These are phyloP conservation scores for Phaeodactylum tricornutum DNA, from an alignment of 108 stramenopile species.

Conservation along the genomic window DNA sequence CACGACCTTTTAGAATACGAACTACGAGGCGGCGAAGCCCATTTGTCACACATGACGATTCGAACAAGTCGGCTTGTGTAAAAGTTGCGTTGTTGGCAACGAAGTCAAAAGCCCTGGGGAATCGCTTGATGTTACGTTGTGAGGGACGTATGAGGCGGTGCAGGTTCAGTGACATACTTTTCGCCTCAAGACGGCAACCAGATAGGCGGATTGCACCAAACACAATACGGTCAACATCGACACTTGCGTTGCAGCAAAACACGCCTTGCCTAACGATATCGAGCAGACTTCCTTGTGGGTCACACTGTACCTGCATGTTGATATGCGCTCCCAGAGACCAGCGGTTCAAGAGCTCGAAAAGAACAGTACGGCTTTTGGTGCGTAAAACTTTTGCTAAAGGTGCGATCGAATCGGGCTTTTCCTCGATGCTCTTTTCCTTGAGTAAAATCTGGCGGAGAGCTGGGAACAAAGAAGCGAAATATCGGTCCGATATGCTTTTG, in stretches of 20 bases:
- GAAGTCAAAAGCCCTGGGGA: conserved; percentile 26
- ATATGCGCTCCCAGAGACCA: conserved; percentile 10
- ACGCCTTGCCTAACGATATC: conserved; percentile 12
- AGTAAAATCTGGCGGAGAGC: too few relatives aligned
- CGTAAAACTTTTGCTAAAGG: too few relatives aligned
- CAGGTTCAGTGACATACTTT: conserved; percentile 18
- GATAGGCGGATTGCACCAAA: conserved; percentile 23
- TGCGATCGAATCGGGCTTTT: too few relatives aligned
- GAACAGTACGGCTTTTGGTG: too few relatives aligned
- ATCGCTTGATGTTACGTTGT: conserved; percentile 8
- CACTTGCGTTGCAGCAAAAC: conserved; percentile 9
- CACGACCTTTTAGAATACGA: conserved; percentile 14
- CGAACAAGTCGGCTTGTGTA: conserved; percentile 25
- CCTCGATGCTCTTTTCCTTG: too few relatives aligned
- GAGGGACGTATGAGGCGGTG: neutral
- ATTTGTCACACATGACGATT: conserved; percentile 24
- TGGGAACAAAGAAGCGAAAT: too few relatives aligned
- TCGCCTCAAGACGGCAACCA: conserved; percentile 10
- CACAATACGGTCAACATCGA: conserved; percentile 18
- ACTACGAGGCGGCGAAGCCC: conserved; percentile 21
- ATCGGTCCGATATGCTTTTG: too few relatives aligned
- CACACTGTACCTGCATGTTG: conserved; percentile 10
- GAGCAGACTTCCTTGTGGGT: conserved; percentile 3
- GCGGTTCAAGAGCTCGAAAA: neutral
- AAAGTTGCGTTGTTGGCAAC: conserved; percentile 22